Conservation (phyloP, 768 basidiomycete genomes). For the Psilocybe azurescens region DNA sequence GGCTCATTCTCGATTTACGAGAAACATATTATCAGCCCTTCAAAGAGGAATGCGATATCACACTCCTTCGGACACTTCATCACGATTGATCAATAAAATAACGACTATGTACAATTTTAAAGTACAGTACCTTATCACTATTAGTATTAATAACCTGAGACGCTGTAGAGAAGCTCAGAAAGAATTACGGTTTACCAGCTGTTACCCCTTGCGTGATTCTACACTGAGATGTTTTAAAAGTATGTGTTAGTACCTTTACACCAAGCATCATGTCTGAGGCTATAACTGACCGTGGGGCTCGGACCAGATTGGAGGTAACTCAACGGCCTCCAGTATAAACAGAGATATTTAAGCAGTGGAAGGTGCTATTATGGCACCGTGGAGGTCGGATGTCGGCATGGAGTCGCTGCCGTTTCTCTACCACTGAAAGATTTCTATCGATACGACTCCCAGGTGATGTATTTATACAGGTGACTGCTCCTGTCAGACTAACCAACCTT, state of each 20-base stretch:
- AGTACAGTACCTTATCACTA: no score
- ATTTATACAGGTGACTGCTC: no score
- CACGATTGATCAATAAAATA: not conserved
- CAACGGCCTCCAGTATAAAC: not conserved
- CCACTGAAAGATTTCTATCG: not conserved
- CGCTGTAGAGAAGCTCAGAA: no score
- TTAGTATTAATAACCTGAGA: no score
- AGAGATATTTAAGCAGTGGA: not conserved
- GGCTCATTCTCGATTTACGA: constrained; percentile 13
- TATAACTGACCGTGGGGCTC: not conserved
- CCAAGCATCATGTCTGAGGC: not conserved
- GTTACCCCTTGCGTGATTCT: no score
- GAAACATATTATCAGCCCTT: constrained; percentile 15
- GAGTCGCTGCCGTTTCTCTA: not conserved
- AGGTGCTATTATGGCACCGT: not conserved
- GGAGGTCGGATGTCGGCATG: not conserved
- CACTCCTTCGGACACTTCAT: not conserved
- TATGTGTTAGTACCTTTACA: no score
- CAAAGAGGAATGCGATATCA: constrained; percentile 5
- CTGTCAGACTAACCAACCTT: no score
- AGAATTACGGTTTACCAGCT: no score
- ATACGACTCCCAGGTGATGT: no score
- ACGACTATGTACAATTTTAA: no score
- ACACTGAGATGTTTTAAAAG: no score
- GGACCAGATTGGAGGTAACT: not conserved